phyloP scores from a whole-genome alignment of 2,329 filamentous ascomycete genomes.

The Fusarium graminum region DNA sequence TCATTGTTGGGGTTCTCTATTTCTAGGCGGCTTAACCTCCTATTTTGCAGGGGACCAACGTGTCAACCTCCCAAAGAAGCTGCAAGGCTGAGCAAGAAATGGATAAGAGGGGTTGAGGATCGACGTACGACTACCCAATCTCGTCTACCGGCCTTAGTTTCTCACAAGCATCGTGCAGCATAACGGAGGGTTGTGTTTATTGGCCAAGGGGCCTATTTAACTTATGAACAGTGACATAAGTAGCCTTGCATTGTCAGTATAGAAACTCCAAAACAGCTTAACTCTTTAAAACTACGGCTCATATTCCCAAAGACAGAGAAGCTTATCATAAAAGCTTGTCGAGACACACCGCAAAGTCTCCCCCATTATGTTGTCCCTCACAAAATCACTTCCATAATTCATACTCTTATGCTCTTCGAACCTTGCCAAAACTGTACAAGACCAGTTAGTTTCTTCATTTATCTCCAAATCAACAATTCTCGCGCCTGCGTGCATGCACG shows the following conservation, averaged over 20 bases:
- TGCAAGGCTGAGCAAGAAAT: constrained; percentile 39
- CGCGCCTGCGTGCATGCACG: constrained; percentile 92
- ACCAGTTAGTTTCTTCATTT: constrained; percentile 62
- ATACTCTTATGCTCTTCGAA: constrained; percentile 93
- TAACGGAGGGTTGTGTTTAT: constrained; percentile 1
- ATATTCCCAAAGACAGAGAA: constrained; percentile 75
- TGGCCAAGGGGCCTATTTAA: not conserved
- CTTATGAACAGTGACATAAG: not conserved
- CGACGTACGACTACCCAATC: constrained; percentile 24
- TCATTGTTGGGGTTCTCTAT: constrained; percentile 25
- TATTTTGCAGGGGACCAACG: constrained; percentile 30
- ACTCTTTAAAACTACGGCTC: constrained; percentile 9
- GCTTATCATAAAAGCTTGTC: constrained; percentile 82
- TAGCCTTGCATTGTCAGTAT: not conserved
- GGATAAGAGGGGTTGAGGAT: constrained; percentile 25
- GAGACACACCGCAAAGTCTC: constrained; percentile 67
- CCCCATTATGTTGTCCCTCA: constrained; percentile 53
- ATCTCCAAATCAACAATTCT: constrained; percentile 69
- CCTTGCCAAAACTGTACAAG: constrained; percentile 73
- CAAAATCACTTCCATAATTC: constrained; percentile 89
- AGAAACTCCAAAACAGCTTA: not conserved
- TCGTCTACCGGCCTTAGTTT: constrained; percentile 22
- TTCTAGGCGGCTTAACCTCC: constrained; percentile 27
- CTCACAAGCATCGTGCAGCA: constrained; percentile 5
- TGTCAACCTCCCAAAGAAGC: constrained; percentile 18